Percentiles rank a stretch among this genome's conserved stretches.
These are phyloP conservation scores for Coffea eugenioides DNA, from an alignment of 257 asterid genomes.

Conservation along the genomic window DNA sequence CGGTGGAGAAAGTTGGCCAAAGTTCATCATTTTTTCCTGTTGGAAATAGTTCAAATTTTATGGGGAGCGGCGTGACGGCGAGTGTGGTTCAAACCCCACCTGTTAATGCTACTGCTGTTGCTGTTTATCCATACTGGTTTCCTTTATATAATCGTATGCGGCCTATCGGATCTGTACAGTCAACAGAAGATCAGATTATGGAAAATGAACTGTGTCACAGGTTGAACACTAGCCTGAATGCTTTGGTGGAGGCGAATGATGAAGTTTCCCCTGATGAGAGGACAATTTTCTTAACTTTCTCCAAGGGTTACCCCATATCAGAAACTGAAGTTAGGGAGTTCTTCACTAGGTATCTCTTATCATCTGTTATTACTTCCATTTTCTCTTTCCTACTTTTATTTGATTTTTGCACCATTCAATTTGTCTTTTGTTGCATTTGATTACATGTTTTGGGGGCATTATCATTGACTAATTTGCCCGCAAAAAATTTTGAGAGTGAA, in stretches of 20 bases:
- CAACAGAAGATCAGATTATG: neutral
- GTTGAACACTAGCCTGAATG: slow-evolving; percentile 9
- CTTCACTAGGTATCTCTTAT: slow-evolving; percentile 50
- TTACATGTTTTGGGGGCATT: no score
- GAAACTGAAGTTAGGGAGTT: slow-evolving; percentile 54
- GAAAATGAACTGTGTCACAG: slow-evolving; percentile 20
- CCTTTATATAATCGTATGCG: neutral
- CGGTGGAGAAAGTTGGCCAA: neutral
- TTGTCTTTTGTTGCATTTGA: neutral
- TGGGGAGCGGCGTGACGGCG: neutral
- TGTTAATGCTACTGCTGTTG: no score
- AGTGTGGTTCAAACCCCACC: neutral
- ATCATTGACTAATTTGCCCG: no score
- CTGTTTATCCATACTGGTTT: neutral
- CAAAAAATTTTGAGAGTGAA: no score
- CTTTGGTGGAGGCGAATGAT: slow-evolving; percentile 12
- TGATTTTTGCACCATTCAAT: neutral
- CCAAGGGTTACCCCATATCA: slow-evolving; percentile 62
- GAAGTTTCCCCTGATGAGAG: slow-evolving; percentile 51
- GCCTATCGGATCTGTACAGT: neutral
- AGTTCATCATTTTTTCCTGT: neutral
- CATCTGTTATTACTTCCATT: neutral
- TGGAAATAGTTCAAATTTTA: neutral
- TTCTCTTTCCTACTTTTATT: neutral
- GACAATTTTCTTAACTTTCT: slow-evolving; percentile 71